Evolutionary conservation across 192 early-diverging fungal species (phyloP).

Genomic region (Cladochytrium replicatum): DNA sequence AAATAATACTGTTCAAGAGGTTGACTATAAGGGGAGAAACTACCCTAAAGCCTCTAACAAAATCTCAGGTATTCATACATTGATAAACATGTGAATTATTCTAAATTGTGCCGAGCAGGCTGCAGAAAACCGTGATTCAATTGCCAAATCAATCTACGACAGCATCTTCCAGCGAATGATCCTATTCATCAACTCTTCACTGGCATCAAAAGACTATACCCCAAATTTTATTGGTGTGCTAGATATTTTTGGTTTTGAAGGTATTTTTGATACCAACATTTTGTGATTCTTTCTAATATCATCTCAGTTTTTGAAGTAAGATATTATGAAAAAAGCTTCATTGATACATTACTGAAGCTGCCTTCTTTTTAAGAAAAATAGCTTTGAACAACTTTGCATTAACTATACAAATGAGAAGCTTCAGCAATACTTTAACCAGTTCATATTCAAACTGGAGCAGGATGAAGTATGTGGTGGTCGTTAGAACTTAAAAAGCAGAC

Average conservation of each 20-base stretch:
- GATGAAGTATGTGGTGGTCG: constrained; percentile 26
- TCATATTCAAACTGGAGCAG: constrained; percentile 51
- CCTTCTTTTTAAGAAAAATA: constrained; percentile 32
- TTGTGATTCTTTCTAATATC: neutral
- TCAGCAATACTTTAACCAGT: constrained; percentile 47
- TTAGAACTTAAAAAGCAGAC: neutral
- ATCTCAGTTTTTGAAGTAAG: neutral
- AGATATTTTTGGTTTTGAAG: constrained; percentile 55
- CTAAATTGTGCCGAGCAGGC: constrained; percentile 24
- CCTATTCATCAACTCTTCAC: constrained; percentile 42
- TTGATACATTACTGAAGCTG: neutral
- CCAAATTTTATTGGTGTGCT: constrained; percentile 41
- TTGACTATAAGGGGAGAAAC: constrained; percentile 80
- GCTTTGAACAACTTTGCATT: constrained; percentile 50
- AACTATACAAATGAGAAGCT: constrained; percentile 44
- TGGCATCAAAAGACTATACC: constrained; percentile 18
- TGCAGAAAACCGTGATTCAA: constrained; percentile 43
- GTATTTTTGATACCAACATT: constrained; percentile 1
- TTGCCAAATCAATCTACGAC: constrained; percentile 44
- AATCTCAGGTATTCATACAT: constrained; percentile 44
- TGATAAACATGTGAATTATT: neutral
- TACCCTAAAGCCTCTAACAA: constrained; percentile 83
- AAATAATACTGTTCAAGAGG: constrained; percentile 73
- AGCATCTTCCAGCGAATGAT: constrained; percentile 37
- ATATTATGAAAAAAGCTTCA: neutral